Conservation (phyloP, 2,329 filamentous ascomycete species). For the Talaromyces marneffei region DNA sequence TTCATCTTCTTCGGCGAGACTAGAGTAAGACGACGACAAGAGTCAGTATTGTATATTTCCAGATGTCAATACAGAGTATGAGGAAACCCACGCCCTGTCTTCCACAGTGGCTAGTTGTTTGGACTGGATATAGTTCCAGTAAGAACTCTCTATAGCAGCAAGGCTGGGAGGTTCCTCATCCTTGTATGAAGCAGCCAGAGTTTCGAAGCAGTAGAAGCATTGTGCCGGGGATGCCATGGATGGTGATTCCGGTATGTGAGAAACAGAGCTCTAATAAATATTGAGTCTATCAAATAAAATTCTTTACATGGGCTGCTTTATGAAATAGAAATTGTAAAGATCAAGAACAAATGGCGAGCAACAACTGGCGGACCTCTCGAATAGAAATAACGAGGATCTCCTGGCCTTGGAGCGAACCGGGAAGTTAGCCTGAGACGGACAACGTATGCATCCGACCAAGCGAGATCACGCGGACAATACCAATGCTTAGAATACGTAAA, state of each 20-base stretch:
- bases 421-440: neutral
- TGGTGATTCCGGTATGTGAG: slow-evolving; percentile 33
- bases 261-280: neutral
- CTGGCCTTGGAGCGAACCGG: neutral
- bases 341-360: neutral
- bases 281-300: neutral
- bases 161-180: slow-evolving; percentile 63
- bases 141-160: slow-evolving; percentile 63
- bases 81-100: slow-evolving; percentile 19
- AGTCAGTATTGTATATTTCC: neutral
- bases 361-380: neutral
- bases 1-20: neutral
- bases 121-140: slow-evolving; percentile 47
- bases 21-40: neutral
- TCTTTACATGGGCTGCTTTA: neutral
- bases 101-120: slow-evolving; percentile 34
- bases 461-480: neutral
- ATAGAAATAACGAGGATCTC: too few species aligned
- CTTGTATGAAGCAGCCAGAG: slow-evolving; percentile 68
- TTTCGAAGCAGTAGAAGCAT: slow-evolving; percentile 91
- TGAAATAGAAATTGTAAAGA: too few species aligned
- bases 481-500: neutral
- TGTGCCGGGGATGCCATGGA: slow-evolving; percentile 84
- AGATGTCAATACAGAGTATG: neutral
- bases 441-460: neutral